Percentiles rank a stretch among this genome's conserved stretches.
phyloP scores from a whole-genome alignment of 768 basidiomycete species.

The Leccinellum albellum region DNA sequence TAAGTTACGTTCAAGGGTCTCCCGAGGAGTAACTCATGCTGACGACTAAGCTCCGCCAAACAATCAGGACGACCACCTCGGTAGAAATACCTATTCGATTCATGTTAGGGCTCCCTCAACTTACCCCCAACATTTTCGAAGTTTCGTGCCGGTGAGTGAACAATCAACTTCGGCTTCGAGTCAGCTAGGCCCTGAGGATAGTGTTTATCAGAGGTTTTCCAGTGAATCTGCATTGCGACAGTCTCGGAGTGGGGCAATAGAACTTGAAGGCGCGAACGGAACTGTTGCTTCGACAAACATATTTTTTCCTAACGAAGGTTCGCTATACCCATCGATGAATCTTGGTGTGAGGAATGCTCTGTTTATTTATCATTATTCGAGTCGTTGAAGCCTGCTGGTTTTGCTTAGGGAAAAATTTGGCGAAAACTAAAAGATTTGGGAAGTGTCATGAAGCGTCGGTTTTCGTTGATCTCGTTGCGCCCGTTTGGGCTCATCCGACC shows the following conservation, averaged over 20 bases:
- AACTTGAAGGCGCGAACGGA: conserved; percentile 2
- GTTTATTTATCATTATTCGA: neutral
- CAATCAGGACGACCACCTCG: conserved; percentile 9
- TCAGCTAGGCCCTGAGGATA: neutral
- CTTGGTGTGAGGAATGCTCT: conserved; percentile 13
- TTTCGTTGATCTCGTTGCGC: conserved; percentile 14
- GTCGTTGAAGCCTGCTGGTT: neutral
- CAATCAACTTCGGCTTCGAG: neutral
- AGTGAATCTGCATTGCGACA: conserved; percentile 15
- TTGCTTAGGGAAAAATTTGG: conserved; percentile 18
- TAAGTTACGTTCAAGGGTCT: conserved; percentile 2
- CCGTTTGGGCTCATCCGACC: conserved; percentile 14
- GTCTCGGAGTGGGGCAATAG: conserved; percentile 10
- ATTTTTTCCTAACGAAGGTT: conserved; percentile 7
- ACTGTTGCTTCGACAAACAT: neutral
- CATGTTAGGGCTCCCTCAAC: neutral
- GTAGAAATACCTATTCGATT: neutral
- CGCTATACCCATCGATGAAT: conserved; percentile 2
- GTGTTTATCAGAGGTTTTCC: conserved; percentile 24
- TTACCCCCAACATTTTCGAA: conserved; percentile 20
- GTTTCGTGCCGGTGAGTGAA: conserved; percentile 26
- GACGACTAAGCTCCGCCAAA: neutral
- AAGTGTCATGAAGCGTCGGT: conserved; percentile 12
- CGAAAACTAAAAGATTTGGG: conserved; percentile 11
- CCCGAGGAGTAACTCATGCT: neutral